Conservation (phyloP, 108 stramenopile species). For the Cyclostephanos invisitatus region DNA sequence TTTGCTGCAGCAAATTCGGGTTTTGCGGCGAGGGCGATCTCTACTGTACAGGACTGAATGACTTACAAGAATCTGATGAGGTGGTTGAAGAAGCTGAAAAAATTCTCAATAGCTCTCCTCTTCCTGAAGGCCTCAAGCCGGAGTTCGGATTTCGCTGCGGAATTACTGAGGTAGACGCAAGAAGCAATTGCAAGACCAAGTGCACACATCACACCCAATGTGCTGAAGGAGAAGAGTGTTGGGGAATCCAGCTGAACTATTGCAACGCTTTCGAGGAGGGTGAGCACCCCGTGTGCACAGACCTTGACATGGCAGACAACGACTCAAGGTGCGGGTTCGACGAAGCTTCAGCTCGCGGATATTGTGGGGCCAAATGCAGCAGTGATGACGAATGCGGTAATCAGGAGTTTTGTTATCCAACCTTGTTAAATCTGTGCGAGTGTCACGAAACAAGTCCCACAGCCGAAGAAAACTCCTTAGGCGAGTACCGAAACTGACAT, state of each 20-base stretch:
- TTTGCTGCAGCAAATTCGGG: conserved; percentile 27
- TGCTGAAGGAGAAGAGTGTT: conserved; percentile 35
- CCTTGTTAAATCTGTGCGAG: conserved; percentile 39
- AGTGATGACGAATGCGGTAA: conserved; percentile 27
- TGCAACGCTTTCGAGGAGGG: conserved; percentile 50
- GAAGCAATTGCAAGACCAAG: conserved; percentile 40
- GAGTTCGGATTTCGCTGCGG: conserved; percentile 42
- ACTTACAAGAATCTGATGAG: conserved; percentile 16
- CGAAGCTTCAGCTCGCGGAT: conserved; percentile 40
- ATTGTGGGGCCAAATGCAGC: conserved; percentile 34
- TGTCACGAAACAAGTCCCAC: conserved; percentile 18
- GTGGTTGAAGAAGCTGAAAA: conserved; percentile 15
- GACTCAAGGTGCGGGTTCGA: conserved; percentile 35
- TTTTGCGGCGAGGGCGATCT: conserved; percentile 36
- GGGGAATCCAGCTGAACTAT: conserved; percentile 49
- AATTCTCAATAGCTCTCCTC: conserved; percentile 3
- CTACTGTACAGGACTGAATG: conserved; percentile 35
- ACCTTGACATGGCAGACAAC: conserved; percentile 31
- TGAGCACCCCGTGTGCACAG: conserved; percentile 37
- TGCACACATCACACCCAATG: conserved; percentile 40
- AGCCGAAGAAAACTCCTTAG: conserved; percentile 20
- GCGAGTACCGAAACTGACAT: no score
- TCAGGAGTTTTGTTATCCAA: conserved; percentile 30
- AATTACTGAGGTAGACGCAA: conserved; percentile 35
- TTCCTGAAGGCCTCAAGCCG: conserved; percentile 27